Evolutionary conservation across 2,329 filamentous ascomycete genomes (phyloP).

Genomic region (Colletotrichum caudatum): DNA sequence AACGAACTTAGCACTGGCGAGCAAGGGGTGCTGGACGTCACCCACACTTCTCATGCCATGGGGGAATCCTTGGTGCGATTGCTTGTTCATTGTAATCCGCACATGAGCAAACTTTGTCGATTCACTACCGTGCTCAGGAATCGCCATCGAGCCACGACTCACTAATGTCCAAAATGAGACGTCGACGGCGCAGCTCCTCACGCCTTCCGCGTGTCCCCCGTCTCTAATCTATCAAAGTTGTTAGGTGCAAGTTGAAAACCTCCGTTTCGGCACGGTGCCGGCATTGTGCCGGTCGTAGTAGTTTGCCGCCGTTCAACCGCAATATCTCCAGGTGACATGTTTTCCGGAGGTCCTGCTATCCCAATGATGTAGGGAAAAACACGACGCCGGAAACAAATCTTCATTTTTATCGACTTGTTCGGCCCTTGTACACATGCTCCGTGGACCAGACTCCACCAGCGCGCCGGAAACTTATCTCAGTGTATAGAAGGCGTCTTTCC

Average conservation of each 20-base stretch:
- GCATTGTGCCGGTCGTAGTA: constrained; percentile 5
- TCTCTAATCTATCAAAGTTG: background rate
- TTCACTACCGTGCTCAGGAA: background rate
- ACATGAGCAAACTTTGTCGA: background rate
- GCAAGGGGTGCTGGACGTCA: background rate
- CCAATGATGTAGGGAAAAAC: background rate
- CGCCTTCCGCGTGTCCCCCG: background rate
- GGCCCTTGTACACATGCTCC: background rate
- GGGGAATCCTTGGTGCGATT: background rate
- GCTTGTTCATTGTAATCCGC: background rate
- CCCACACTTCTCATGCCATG: background rate
- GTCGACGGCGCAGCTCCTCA: no score
- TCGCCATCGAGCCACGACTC: background rate
- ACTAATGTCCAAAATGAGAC: background rate
- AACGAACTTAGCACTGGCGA: constrained; percentile 10
- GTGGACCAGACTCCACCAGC: background rate
- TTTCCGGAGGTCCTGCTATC: background rate
- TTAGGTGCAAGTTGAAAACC: background rate
- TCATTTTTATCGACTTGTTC: background rate
- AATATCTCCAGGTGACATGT: background rate
- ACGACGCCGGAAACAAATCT: background rate
- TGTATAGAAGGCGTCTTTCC: constrained; percentile 11
- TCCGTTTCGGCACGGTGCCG: background rate
- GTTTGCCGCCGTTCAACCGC: constrained; percentile 1
- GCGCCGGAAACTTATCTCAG: constrained; percentile 9